phyloP scores from a whole-genome alignment of 2,329 filamentous ascomycete genomes.

The Parascedosporium putredinis region DNA sequence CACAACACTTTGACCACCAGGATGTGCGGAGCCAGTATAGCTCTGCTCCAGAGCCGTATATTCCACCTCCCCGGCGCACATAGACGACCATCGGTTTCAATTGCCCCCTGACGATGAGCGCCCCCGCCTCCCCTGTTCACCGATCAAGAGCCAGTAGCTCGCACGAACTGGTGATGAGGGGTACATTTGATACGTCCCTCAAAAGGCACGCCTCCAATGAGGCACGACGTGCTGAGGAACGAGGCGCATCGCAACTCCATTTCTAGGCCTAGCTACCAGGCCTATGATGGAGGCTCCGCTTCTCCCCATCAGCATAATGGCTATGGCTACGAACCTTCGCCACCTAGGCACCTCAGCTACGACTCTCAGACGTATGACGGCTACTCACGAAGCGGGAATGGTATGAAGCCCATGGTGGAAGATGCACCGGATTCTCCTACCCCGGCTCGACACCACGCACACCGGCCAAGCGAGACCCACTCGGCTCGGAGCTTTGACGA shows the following conservation, averaged over 20 bases:
- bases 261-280: constrained; percentile 39
- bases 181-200: constrained; percentile 29
- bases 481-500: constrained; percentile 20
- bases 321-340: constrained; percentile 23
- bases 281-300: constrained; percentile 30
- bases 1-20: constrained; percentile 26
- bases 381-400: constrained; percentile 35
- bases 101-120: constrained; percentile 30
- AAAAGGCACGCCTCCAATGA: constrained; percentile 38
- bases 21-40: constrained; percentile 23
- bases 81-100: constrained; percentile 6
- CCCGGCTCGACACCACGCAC: neutral
- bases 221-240: constrained; percentile 46
- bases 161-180: constrained; percentile 3
- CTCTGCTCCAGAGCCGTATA: constrained; percentile 12
- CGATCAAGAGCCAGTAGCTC: constrained; percentile 20
- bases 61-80: constrained; percentile 3
- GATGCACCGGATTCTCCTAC: constrained; percentile 45
- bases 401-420: constrained; percentile 54
- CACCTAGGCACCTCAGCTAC: constrained; percentile 39
- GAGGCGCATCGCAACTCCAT: constrained; percentile 46
- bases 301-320: constrained; percentile 1
- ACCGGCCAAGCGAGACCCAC: neutral
- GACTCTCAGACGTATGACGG: constrained; percentile 33
- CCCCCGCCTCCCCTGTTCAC: constrained; percentile 48